Evolutionary conservation across 768 basidiomycete species (phyloP).

Genomic region (Naganishia kalamii): DNA sequence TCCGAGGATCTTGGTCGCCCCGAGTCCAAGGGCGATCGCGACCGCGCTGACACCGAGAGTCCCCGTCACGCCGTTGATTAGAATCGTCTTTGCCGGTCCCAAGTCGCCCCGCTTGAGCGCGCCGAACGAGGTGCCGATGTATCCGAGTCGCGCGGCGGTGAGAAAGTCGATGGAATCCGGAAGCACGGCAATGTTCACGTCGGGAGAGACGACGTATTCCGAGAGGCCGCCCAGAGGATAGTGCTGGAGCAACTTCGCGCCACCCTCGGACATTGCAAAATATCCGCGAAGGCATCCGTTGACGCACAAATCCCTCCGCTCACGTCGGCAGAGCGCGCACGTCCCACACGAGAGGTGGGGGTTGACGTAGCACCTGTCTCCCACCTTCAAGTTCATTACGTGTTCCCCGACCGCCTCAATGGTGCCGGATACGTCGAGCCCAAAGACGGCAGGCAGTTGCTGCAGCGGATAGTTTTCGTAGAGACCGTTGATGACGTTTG

Average conservation of each 20-base stretch:
- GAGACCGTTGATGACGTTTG: conserved; percentile 8
- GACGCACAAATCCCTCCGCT: background rate
- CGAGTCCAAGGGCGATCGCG: conserved; percentile 23
- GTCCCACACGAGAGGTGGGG: conserved; percentile 20
- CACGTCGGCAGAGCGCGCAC: conserved; percentile 11
- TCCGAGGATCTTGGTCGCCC: conserved; percentile 24
- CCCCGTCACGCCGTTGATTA: conserved; percentile 28
- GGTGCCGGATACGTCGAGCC: conserved; percentile 17
- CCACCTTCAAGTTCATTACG: conserved; percentile 17
- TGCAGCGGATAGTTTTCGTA: background rate
- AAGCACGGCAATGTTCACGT: conserved; percentile 16
- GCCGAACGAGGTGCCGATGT: conserved; percentile 25
- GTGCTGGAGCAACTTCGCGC: background rate
- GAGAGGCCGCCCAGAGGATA: conserved; percentile 26
- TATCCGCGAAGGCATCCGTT: conserved; percentile 18
- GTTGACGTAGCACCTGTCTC: conserved; percentile 20
- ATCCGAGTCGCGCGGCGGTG: conserved; percentile 22
- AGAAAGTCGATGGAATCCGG: conserved; percentile 12
- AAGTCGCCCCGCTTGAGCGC: conserved; percentile 16
- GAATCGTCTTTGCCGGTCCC: conserved; percentile 20
- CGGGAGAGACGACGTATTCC: conserved; percentile 21
- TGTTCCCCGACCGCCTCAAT: conserved; percentile 21
- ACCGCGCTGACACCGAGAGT: conserved; percentile 24
- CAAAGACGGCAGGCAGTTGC: conserved; percentile 1
- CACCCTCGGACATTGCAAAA: background rate